A percentile compares a stretch with the other conserved stretches of the same genome.
These are phyloP conservation scores for Debaryomyces hansenii DNA, from an alignment of 805 yeast genomes.

Conservation along the genomic window DNA sequence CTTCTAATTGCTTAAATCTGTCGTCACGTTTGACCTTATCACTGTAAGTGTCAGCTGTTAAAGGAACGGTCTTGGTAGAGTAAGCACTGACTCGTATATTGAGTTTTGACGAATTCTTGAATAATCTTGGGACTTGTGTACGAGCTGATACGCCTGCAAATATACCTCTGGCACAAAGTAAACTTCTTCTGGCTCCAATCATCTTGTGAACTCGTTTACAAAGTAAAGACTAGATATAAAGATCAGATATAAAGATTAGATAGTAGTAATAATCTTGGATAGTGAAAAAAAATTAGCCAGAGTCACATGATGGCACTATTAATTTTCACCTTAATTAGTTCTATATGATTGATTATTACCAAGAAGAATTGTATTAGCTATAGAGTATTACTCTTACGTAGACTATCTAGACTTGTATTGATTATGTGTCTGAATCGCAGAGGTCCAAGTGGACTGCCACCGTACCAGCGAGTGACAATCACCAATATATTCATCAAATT, in stretches of 20 bases:
- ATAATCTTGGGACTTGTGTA: neutral
- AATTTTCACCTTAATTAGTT: neutral
- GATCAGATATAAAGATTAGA: neutral
- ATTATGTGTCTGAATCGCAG: conserved; percentile 69
- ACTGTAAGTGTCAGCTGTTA: conserved; percentile 74
- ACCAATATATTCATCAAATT: conserved; percentile 55
- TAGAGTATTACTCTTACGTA: neutral
- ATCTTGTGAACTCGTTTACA: neutral
- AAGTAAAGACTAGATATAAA: neutral
- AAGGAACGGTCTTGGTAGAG: conserved; percentile 38
- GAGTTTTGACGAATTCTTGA: neutral
- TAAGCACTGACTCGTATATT: conserved; percentile 7
- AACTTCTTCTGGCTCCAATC: neutral
- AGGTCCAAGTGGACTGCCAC: conserved; percentile 74
- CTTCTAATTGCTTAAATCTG: conserved; percentile 51
- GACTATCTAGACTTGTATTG: conserved; percentile 16
- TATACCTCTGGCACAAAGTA: neutral
- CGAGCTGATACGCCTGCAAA: neutral
- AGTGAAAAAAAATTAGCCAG: neutral
- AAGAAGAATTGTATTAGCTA: neutral
- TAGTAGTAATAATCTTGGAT: neutral
- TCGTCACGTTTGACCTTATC: conserved; percentile 51
- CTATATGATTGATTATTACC: neutral
- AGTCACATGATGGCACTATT: neutral
- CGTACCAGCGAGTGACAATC: conserved; percentile 80